Evolutionary conservation across 345 rosid species (phyloP).

Genomic region (Pistacia vera): DNA sequence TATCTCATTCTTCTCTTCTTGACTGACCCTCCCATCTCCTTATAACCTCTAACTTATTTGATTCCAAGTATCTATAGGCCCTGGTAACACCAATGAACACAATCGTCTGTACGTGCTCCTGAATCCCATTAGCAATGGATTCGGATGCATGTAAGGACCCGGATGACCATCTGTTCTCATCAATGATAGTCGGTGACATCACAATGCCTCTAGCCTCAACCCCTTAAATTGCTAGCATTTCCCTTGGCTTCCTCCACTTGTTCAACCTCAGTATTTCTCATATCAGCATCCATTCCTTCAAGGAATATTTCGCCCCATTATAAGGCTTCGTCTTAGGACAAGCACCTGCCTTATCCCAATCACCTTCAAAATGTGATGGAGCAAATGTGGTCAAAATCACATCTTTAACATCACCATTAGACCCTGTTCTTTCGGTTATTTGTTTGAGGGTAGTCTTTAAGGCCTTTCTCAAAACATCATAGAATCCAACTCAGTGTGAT

Average conservation of each 20-base stretch:
- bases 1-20: constrained; percentile 24
- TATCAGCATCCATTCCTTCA: constrained; percentile 79
- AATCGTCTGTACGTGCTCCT: constrained; percentile 81
- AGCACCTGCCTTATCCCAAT: constrained; percentile 92
- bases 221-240: constrained; percentile 23
- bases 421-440: constrained; percentile 35
- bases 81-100: constrained; percentile 99
- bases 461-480: constrained; percentile 72
- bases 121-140: constrained; percentile 74
- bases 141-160: constrained; percentile 81
- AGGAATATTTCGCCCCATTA: constrained; percentile 55
- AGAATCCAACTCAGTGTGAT: constrained; percentile 80
- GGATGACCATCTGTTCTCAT: constrained; percentile 94
- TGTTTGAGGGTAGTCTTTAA: constrained; percentile 63
- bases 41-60: constrained; percentile 62
- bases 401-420: constrained; percentile 22
- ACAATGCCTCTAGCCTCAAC: constrained; percentile 61
- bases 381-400: constrained; percentile 76
- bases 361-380: constrained; percentile 94
- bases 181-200: constrained; percentile 70
- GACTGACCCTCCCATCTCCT: constrained; percentile 51
- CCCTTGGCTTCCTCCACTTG: constrained; percentile 56
- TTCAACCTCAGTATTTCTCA: constrained; percentile 65
- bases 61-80: constrained; percentile 94
- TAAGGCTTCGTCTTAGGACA: constrained; percentile 82